phyloP scores from a whole-genome alignment of 495 filamentous ascomycete genomes.

The Neurospora pannonica region DNA sequence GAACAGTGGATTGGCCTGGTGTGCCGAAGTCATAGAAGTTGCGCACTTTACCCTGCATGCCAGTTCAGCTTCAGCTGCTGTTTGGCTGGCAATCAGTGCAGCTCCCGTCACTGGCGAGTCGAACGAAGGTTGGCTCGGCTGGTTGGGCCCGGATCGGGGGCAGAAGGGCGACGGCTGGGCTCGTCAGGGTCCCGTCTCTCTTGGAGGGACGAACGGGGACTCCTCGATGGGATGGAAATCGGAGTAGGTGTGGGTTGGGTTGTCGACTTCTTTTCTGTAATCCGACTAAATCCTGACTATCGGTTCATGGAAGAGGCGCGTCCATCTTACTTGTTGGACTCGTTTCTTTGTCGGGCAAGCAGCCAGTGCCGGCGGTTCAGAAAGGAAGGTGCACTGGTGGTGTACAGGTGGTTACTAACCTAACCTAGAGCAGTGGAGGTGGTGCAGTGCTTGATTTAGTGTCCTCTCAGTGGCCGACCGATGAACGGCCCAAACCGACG shows the following conservation, averaged over 20 bases:
- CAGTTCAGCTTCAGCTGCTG: background rate
- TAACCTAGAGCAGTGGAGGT: background rate
- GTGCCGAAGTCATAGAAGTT: background rate
- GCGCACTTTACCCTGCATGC: background rate
- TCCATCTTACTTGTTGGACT: background rate
- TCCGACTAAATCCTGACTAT: background rate
- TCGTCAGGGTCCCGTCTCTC: background rate
- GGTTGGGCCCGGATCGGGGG: background rate
- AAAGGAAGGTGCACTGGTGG: background rate
- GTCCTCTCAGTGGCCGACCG: background rate
- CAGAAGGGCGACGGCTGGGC: background rate
- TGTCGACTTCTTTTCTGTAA: background rate
- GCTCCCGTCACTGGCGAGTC: background rate
- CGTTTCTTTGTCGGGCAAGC: background rate
- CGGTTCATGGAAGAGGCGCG: background rate
- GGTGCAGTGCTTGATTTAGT: background rate
- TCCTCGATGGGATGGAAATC: background rate
- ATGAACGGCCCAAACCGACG: background rate
- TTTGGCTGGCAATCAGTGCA: background rate
- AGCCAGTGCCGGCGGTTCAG: background rate
- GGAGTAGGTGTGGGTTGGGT: background rate
- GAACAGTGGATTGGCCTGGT: background rate
- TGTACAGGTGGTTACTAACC: background rate
- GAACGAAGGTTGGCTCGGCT: background rate
- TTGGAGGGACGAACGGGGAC: background rate